Conservation (phyloP, 1,139 yeast genomes). For the Candida sojae region DNA sequence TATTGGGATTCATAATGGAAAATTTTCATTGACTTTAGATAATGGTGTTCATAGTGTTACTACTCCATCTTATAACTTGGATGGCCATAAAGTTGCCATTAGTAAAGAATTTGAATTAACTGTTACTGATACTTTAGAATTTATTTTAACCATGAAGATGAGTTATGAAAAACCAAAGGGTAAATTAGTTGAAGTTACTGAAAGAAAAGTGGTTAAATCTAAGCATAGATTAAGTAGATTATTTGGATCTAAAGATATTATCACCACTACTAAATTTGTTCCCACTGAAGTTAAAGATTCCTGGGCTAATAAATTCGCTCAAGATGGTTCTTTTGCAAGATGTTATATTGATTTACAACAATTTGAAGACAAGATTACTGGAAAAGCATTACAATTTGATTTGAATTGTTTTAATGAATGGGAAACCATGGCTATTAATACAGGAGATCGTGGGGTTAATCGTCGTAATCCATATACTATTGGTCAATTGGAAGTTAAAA, state of each 20-base stretch:
- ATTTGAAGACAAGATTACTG: constrained; percentile 56
- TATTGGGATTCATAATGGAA: constrained; percentile 55
- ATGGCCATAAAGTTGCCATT: constrained; percentile 43
- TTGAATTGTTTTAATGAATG: constrained; percentile 80
- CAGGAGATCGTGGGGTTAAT: constrained; percentile 14
- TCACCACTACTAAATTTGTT: constrained; percentile 57
- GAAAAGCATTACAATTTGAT: constrained; percentile 51
- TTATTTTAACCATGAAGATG: constrained; percentile 74
- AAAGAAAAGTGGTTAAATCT: constrained; percentile 51
- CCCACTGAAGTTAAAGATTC: constrained; percentile 53
- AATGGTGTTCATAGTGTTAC: constrained; percentile 87
- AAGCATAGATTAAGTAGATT: constrained; percentile 46
- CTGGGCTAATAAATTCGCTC: constrained; percentile 63
- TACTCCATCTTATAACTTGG: constrained; percentile 62
- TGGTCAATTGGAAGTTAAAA: constrained; percentile 68
- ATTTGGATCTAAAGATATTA: constrained; percentile 50
- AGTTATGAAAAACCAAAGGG: constrained; percentile 56
- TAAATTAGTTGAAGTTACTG: constrained; percentile 58
- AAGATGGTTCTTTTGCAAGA: constrained; percentile 88
- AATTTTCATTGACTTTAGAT: constrained; percentile 73
- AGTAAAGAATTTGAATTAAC: constrained; percentile 86
- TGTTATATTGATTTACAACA: constrained; percentile 66
- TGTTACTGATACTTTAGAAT: constrained; percentile 64
- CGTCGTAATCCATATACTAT: constrained; percentile 56
- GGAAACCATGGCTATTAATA: constrained; percentile 45